Evolutionary conservation across 139 green algal genomes (phyloP), one percentile per base, ranked within the genome.

Genomic region (Picochlorum costavermella): DNA sequence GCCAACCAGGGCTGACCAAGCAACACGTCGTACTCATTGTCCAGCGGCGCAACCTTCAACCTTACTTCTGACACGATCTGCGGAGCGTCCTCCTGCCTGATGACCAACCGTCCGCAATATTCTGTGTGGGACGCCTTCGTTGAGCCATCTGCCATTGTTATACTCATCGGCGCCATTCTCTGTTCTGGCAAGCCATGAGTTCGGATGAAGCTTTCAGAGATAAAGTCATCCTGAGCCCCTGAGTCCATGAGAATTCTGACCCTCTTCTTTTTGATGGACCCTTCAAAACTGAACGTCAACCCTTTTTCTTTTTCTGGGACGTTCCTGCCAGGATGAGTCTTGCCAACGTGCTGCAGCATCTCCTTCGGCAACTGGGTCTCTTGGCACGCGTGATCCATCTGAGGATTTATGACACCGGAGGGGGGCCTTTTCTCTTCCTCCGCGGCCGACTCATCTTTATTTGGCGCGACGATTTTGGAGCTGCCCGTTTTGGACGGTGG

Each of bases 261-360:
- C 45, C 45, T 17, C 17, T 51, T 51, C 16, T n/a, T n/a, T 25
- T n/a, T 25, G 11, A 51, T n/a, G 45, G 45, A 51, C 17, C 45
- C 45, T 51, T 51, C 16, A 51, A 51, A 51, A 17, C 16, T 25
- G 45, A 51, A 51, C 14, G 45, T n/a, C 45, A 51, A 8, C 45
- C 17, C 17, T 51, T 17, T n/a, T 51, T n/a, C 17, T n/a, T 51
- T n/a, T 2, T 51, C 45, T 17, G 45, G 17, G 17, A 51, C 17
- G 14, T n/a, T 17, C 45, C 4, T 51, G 45, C 17, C 45, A 36
- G 31, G 31, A 36, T 36, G 31, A 36, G 31, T 36, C 31, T 36
- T 51, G 45, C 45, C 45, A 51, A 51, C 45, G 45, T 51, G 45
- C 14, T 51, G 45, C 45, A 51, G 45, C 45, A 51, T 25, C 31